A percentile compares a stretch with the other conserved stretches of the same genome.
These are phyloP conservation scores for Magnolia changhungtana DNA, from an alignment of 164 flowering plant species.

Conservation along the genomic window DNA sequence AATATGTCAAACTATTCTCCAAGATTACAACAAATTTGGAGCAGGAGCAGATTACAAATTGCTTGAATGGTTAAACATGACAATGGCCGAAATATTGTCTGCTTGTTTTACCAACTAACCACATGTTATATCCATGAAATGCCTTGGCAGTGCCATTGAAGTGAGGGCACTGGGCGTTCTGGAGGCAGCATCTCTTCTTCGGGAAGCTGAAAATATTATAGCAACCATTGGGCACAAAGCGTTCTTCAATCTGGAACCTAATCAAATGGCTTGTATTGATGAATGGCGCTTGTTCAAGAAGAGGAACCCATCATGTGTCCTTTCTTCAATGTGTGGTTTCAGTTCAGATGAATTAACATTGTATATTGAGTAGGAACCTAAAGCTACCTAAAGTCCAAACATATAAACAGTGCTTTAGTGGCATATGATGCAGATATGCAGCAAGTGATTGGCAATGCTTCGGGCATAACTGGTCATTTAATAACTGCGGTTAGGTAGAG, in stretches of 20 bases:
- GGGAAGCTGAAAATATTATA: conserved; percentile 40
- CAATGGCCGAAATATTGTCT: conserved; percentile 41
- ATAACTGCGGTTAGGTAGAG: neutral
- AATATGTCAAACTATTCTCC: conserved; percentile 34
- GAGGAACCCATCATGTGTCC: neutral
- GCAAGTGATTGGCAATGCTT: no score
- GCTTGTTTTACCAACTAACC: conserved; percentile 52
- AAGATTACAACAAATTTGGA: conserved; percentile 7
- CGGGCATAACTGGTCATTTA: neutral
- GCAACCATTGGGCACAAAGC: conserved; percentile 23
- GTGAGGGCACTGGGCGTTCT: conserved; percentile 27
- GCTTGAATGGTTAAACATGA: conserved; percentile 22
- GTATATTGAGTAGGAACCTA: neutral
- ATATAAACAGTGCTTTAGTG: no score
- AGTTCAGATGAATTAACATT: neutral
- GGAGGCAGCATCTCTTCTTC: conserved; percentile 36
- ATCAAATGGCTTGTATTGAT: conserved; percentile 34
- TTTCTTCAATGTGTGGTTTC: neutral
- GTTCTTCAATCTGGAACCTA: conserved; percentile 13
- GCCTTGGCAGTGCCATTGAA: conserved; percentile 32
- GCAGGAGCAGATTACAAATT: conserved; percentile 17
- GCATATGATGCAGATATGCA: no score
- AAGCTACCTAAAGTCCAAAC: neutral
- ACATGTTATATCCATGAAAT: conserved; percentile 13
- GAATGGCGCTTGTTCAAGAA: conserved; percentile 27